Evolutionary conservation across 2,329 filamentous ascomycete species (phyloP).

Genomic region (Claviceps monticola): DNA sequence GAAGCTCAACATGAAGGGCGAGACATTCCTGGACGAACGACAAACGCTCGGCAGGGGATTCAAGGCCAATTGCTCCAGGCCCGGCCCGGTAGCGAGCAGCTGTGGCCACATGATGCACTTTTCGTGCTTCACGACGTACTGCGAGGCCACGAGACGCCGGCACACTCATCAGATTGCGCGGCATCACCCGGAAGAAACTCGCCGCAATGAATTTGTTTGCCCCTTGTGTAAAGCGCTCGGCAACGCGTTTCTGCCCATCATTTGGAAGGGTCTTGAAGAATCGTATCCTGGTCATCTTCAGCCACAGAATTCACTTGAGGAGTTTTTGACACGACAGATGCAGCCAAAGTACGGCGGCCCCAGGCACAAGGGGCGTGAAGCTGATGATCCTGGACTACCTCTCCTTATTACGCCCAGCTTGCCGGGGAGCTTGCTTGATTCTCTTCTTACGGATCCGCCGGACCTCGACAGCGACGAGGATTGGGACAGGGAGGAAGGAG

Average conservation of each 20-base stretch:
- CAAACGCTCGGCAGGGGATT: constrained; percentile 86
- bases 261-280: constrained; percentile 89
- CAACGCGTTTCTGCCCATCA: constrained; percentile 85
- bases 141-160: constrained; percentile 66
- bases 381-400: constrained; percentile 16
- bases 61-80: constrained; percentile 48
- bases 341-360: constrained; percentile 27
- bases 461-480: constrained; percentile 16
- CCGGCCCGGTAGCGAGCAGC: constrained; percentile 73
- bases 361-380: constrained; percentile 23
- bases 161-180: constrained; percentile 88
- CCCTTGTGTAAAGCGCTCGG: constrained; percentile 93
- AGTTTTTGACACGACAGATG: constrained; percentile 53
- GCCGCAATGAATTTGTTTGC: constrained; percentile 81
- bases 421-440: constrained; percentile 24
- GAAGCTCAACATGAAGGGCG: constrained; percentile 61
- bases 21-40: constrained; percentile 57
- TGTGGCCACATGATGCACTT: constrained; percentile 99
- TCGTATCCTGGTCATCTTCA: constrained; percentile 62
- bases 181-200: constrained; percentile 75
- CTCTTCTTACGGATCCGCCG: constrained; percentile 22
- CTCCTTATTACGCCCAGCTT: constrained; percentile 22
- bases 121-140: constrained; percentile 85
- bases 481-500: no score
- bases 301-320: constrained; percentile 44